These are phyloP conservation scores for Fusarium begoniae DNA, from an alignment of 2,329 filamentous ascomycete genomes.

Conservation along the genomic window DNA sequence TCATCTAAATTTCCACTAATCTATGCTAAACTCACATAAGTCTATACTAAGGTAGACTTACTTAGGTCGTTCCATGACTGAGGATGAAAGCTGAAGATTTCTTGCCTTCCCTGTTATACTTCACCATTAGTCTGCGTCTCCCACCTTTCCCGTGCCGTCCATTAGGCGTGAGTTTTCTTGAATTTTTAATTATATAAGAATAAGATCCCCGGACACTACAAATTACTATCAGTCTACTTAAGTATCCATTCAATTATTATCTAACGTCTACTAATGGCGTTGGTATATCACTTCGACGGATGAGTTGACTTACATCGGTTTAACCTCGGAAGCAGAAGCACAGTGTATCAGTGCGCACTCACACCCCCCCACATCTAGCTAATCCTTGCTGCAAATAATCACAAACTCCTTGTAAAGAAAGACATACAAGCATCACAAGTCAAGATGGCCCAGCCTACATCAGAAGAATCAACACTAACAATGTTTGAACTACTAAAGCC, in stretches of 20 bases:
- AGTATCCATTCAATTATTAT: neutral
- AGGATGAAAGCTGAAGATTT: neutral
- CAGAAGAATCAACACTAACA: constrained; percentile 35
- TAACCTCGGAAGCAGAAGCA: constrained; percentile 8
- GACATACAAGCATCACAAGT: neutral
- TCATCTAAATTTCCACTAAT: too few species aligned
- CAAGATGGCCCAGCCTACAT: constrained; percentile 44
- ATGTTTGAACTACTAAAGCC: constrained; percentile 59
- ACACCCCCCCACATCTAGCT: constrained; percentile 3
- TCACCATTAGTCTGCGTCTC: neutral
- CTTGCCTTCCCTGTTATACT: neutral
- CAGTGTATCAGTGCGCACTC: constrained; percentile 12
- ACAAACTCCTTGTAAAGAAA: neutral
- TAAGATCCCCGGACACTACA: neutral
- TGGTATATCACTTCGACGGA: neutral
- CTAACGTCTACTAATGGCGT: neutral
- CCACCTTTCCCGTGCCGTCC: neutral
- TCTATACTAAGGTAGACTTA: neutral
- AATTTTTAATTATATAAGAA: neutral
- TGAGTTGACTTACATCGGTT: constrained; percentile 18
- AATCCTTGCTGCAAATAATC: constrained; percentile 35
- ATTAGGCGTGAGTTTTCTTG: neutral
- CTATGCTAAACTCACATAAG: too few species aligned
- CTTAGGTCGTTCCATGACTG: neutral
- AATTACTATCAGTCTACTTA: neutral